Base-by-base conservation (phyloP, 2,329 filamentous ascomycete genomes). In the Aspergillus sp. region DNA sequence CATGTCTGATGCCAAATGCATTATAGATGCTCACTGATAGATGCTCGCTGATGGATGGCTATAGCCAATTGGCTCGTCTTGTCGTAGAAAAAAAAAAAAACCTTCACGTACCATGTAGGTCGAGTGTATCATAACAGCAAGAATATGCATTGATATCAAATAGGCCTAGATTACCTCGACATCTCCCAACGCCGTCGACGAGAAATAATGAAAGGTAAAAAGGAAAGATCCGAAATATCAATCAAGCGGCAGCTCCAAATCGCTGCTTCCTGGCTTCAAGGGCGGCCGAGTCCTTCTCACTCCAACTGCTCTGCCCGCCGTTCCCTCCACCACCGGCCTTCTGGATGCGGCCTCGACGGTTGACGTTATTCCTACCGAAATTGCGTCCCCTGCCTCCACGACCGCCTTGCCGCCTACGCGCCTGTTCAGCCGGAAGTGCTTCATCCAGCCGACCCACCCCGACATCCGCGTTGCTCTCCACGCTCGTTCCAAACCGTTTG, bases 181-280 rank as follows among this genome's bases (percentile, higher is more conserved):
- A 22, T 22, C 19, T 22, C 19, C 10, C 10, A 22, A 22, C 19
- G 19, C 19, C 19, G 10, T 22, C 19, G 19, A 22, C 19, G 10
- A 6, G 15, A 19, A 22, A 42, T 29, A 38, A 29, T 22, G 36
- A 42, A 32, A 37, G n/a, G 39, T 33, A 40, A 34, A 29, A 35
- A 22, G 31, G 25, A 41, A 41, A 10, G 26, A 37, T 26, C 19
- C 16, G 8, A 32, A 29, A 30, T n/a, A 24, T 13, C 19, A 35
- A 34, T 45, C 39, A 59, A 16, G 50, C 50, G 15, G 52, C 49
- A 24, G 55, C 41, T 26, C 52, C 55, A 43, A 69, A 69, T 32
- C 63, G 58, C 52, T 64, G 63, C 54, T 65, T 68, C 44, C 66
- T 58, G 34, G 62, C 64, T 38, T 69, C 66, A 43, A 66, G 50